These are phyloP conservation scores for Pycnococcus provasolii DNA, from an alignment of 139 green algal genomes.

Conservation along the genomic window DNA sequence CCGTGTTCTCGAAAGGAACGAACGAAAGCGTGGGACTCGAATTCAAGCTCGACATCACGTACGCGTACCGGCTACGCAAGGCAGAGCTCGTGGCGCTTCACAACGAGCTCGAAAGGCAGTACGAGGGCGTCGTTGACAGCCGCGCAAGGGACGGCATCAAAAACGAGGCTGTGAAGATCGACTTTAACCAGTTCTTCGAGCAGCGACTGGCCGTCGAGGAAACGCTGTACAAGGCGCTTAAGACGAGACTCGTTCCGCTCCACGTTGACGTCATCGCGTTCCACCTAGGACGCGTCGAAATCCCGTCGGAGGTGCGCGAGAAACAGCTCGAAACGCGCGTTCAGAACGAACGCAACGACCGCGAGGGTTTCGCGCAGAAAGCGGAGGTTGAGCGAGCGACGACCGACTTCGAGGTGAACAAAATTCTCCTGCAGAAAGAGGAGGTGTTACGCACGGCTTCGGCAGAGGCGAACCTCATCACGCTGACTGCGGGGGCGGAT, in stretches of 20 bases:
- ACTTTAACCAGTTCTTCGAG: constrained; percentile 1
- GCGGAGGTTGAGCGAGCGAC: neutral
- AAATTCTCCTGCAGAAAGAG: neutral
- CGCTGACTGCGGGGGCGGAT: no score
- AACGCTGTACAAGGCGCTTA: neutral
- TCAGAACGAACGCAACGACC: constrained; percentile 8
- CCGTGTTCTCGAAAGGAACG: neutral
- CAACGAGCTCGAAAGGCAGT: neutral
- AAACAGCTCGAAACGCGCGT: constrained; percentile 1
- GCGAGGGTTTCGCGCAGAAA: neutral
- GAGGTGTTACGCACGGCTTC: neutral
- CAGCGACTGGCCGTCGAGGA: neutral
- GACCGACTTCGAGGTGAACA: constrained; percentile 1
- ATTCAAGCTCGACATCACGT: neutral
- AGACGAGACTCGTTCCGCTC: neutral
- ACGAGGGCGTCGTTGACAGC: neutral
- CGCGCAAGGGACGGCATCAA: constrained; percentile 3
- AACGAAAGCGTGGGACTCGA: constrained; percentile 3
- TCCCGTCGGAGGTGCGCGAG: neutral
- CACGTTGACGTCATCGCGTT: neutral
- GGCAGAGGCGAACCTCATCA: neutral
- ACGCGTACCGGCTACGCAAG: neutral
- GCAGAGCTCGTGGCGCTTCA: neutral
- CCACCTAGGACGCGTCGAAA: neutral
- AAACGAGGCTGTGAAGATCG: neutral